Conservation (phyloP, 2,329 filamentous ascomycete genomes). For the Arachnopeziza araneosa region DNA sequence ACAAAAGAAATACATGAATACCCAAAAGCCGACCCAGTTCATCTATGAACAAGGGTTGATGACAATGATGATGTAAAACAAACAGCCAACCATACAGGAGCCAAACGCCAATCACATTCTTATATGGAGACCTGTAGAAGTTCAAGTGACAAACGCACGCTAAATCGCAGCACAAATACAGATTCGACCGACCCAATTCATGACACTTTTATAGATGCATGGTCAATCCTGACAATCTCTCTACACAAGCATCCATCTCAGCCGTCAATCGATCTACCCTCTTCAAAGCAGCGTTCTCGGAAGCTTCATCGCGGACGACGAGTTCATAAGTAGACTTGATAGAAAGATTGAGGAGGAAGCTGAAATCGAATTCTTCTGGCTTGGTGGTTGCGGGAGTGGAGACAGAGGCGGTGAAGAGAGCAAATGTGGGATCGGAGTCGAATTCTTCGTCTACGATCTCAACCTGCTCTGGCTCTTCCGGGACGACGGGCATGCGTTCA, state of each 20-base stretch:
- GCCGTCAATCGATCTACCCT: constrained; percentile 21
- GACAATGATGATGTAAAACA: too few species aligned
- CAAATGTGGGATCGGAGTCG: constrained; percentile 49
- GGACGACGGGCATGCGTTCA: constrained; percentile 31
- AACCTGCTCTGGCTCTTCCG: constrained; percentile 14
- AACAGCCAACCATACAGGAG: too few species aligned
- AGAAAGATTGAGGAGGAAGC: constrained; percentile 49
- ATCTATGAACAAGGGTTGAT: too few species aligned
- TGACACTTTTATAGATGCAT: neutral
- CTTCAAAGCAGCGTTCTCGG: constrained; percentile 15
- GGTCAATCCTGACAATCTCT: constrained; percentile 13
- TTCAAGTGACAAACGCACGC: neutral
- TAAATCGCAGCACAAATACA: neutral
- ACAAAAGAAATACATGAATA: too few species aligned
- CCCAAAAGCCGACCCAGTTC: too few species aligned
- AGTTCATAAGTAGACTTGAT: constrained; percentile 62
- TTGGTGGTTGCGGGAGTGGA: constrained; percentile 7
- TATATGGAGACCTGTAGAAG: too few species aligned
- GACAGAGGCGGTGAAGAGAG: constrained; percentile 46
- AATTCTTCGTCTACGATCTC: neutral
- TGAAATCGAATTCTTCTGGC: constrained; percentile 39
- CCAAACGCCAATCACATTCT: too few species aligned
- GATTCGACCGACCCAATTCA: neutral
- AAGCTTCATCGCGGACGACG: constrained; percentile 47
- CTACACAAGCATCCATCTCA: constrained; percentile 23